Evolutionary conservation across 805 yeast genomes (phyloP).

Genomic region (Cyberlindnera suaveolens): DNA sequence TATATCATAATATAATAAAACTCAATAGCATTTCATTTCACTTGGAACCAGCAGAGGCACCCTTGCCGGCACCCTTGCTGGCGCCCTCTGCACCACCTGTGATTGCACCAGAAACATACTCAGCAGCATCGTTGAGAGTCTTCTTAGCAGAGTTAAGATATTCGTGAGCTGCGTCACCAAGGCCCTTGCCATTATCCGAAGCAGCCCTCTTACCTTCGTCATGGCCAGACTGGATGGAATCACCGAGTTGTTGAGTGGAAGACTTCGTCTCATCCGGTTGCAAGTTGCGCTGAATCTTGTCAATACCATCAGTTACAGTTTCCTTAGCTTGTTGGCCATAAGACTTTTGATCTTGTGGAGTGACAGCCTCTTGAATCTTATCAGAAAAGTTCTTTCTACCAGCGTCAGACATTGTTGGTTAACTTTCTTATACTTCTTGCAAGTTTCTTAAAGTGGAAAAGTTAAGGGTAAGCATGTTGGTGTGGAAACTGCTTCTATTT

Average conservation of each 20-base stretch:
- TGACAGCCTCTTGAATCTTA: constrained; percentile 59
- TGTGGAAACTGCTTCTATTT: too few species aligned
- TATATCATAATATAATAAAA: background rate
- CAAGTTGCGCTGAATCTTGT: constrained; percentile 50
- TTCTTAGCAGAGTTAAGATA: constrained; percentile 53
- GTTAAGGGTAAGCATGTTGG: too few species aligned
- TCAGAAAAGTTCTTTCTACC: constrained; percentile 76
- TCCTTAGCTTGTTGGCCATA: constrained; percentile 66
- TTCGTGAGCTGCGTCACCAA: constrained; percentile 50
- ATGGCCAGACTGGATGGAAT: constrained; percentile 49
- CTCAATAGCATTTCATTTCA: background rate
- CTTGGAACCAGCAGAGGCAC: constrained; percentile 20
- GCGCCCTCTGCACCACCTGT: constrained; percentile 34
- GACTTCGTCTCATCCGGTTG: constrained; percentile 70
- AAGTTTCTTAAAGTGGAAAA: too few species aligned
- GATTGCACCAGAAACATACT: constrained; percentile 40
- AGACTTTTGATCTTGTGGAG: constrained; percentile 68
- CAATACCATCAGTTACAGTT: constrained; percentile 56
- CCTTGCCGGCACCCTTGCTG: constrained; percentile 37
- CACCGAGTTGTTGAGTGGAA: constrained; percentile 60
- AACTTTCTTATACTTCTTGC: background rate
- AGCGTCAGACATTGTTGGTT: constrained; percentile 35
- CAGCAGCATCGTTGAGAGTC: constrained; percentile 38
- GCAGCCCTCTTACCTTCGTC: constrained; percentile 36
- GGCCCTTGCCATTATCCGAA: constrained; percentile 30